Evolutionary conservation across 129 eudicot genomes (phyloP).

Genomic region (Chrysanthemum lavandulifolium): DNA sequence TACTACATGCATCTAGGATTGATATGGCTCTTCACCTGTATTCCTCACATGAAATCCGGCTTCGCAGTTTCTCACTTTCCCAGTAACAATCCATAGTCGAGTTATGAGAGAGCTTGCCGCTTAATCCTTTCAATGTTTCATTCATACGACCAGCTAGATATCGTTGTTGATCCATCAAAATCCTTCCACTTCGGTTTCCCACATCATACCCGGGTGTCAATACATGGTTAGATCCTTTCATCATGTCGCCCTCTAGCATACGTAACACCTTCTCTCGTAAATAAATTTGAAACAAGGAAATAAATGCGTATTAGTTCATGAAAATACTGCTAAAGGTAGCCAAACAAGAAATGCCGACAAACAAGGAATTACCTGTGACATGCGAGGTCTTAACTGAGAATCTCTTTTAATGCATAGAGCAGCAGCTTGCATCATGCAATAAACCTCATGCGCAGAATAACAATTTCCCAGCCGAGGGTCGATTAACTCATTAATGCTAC

Average conservation of each 20-base stretch:
- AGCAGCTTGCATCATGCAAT: slow-evolving; percentile 93
- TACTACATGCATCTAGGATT: too few relatives aligned
- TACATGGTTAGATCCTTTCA: slow-evolving; percentile 54
- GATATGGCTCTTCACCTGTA: too few relatives aligned
- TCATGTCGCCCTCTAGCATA: slow-evolving; percentile 80
- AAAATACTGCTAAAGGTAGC: not conserved
- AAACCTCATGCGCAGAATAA: slow-evolving; percentile 69
- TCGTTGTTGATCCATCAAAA: slow-evolving; percentile 41
- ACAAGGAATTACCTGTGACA: slow-evolving; percentile 75
- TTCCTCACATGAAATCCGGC: too few relatives aligned
- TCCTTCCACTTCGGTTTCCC: slow-evolving; percentile 74
- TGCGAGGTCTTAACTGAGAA: slow-evolving; percentile 88
- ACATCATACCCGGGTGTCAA: slow-evolving; percentile 57
- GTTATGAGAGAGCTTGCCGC: slow-evolving; percentile 37
- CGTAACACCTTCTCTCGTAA: slow-evolving; percentile 65
- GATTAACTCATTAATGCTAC: slow-evolving; percentile 56
- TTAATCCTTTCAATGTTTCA: slow-evolving; percentile 17
- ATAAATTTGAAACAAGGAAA: not conserved
- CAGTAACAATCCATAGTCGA: not conserved
- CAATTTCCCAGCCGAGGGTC: slow-evolving; percentile 65
- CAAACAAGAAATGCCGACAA: not conserved
- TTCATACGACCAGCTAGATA: slow-evolving; percentile 26
- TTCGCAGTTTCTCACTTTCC: too few relatives aligned
- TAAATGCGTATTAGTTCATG: not conserved
- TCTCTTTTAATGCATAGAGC: slow-evolving; percentile 93